Evolutionary conservation across 2,329 filamentous ascomycete species (phyloP), one percentile per base, ranked within the genome.

Genomic region (Domatiomyces globalis): DNA sequence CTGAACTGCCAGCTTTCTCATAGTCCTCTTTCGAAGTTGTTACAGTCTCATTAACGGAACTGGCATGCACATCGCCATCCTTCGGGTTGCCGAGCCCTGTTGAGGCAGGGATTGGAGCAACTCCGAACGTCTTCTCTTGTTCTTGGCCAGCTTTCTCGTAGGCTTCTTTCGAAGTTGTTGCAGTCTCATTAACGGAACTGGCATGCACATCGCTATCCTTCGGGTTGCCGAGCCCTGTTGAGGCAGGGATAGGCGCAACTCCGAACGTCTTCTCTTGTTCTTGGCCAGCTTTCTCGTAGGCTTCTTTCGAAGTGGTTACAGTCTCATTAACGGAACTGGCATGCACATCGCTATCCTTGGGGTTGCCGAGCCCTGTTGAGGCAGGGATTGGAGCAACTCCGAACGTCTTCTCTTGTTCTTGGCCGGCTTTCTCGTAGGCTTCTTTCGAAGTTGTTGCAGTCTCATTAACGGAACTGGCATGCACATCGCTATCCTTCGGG

Each of bases 1-100:
- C 62, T 36, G 66, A 57, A 62, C 70, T 72, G 52, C 81, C 77
- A 57, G 82, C 81, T 67, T 85, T 85, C 66, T 94, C 84, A 68
- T 95, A 96, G 1, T 87, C 90, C 60, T 81, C 85, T 66, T 87
- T 78, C 66, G 95, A 89, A 18, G 86, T 77, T 62, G 71, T 74
- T 36, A 73, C 74, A 22, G 73, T 77, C 58, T 77, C 79, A 43
- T 82, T 79, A 63, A 95, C 77, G 19, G 87, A 83, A 66, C 85
- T 84, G 49, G 15, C 33, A 15, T 15, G 33, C 15, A 39, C 9
- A 39, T 39, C 33, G 10, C 33, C 33, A 39, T 15, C 33, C 33
- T 15, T 39, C 5, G 33, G 33, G 33, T 39, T 39, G 33, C 33
- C 33, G 15, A 39, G 60, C 88, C 63, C 22, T 76, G 76, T 33